A percentile compares a stretch with the other conserved stretches of the same genome.
Evolutionary conservation across 169 alveolate genomes (phyloP).

Genomic region (Plasmodium ovale): DNA sequence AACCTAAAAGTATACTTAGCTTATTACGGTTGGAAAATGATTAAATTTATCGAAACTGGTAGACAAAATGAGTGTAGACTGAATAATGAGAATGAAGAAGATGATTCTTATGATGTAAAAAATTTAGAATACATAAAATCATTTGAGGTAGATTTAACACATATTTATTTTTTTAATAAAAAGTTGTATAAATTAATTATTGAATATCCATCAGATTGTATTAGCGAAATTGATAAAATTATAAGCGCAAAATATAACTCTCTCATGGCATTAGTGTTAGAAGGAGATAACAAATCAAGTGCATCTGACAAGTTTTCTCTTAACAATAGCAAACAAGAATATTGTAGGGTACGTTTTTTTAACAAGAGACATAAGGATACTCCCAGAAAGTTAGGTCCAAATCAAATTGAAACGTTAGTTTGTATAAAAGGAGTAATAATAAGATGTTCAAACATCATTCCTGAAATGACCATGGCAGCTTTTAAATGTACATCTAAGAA

Average conservation of each 20-base stretch:
- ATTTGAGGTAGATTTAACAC: constrained; percentile 90
- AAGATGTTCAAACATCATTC: constrained; percentile 95
- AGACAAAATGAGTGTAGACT: constrained; percentile 69
- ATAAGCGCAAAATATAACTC: constrained; percentile 90
- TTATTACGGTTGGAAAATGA: constrained; percentile 84
- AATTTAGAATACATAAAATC: constrained; percentile 70
- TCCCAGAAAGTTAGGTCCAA: constrained; percentile 86
- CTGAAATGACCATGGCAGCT: constrained; percentile 98
- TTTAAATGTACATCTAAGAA: constrained; percentile 95
- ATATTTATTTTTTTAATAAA: constrained; percentile 89
- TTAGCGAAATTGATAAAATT: constrained; percentile 93
- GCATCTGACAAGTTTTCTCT: constrained; percentile 74
- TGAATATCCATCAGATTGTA: constrained; percentile 95
- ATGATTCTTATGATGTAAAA: constrained; percentile 38
- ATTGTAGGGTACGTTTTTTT: constrained; percentile 85
- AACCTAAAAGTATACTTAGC: constrained; percentile 72
- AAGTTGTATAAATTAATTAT: constrained; percentile 90
- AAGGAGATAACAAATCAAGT: constrained; percentile 51
- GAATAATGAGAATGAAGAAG: constrained; percentile 51
- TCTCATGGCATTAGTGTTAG: constrained; percentile 75
- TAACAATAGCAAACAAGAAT: constrained; percentile 82
- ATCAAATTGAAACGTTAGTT: constrained; percentile 89
- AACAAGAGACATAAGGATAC: constrained; percentile 81
- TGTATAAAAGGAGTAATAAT: constrained; percentile 97
- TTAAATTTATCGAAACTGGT: constrained; percentile 77